phyloP scores from a whole-genome alignment of 139 green algal species.

The Yamagishiella unicocca region DNA sequence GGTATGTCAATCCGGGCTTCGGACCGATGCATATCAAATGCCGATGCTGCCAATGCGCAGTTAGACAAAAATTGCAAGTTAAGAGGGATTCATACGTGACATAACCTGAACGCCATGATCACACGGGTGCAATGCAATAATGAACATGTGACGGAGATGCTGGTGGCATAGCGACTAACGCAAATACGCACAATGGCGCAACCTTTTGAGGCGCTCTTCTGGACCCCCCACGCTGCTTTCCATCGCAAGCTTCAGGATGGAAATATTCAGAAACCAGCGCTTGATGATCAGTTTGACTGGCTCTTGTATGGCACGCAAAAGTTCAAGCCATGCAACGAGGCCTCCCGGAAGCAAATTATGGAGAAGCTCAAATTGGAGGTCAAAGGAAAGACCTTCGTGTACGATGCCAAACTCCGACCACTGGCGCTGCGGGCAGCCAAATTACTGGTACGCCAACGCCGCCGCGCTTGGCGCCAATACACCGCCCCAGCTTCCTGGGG shows the following conservation, averaged over 20 bases:
- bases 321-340: constrained; percentile 34
- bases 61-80: too few species aligned
- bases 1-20: too few species aligned
- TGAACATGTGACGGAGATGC: neutral
- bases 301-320: constrained; percentile 34
- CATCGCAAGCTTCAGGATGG: constrained; percentile 45
- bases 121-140: neutral
- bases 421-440: constrained; percentile 41
- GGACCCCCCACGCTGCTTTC: constrained; percentile 14
- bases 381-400: constrained; percentile 50
- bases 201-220: constrained; percentile 25
- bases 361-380: constrained; percentile 24
- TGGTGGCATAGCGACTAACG: neutral
- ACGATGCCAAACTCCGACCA: constrained; percentile 32
- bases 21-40: too few species aligned
- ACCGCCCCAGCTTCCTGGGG: neutral
- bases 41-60: too few species aligned
- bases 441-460: constrained; percentile 53
- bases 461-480: constrained; percentile 15
- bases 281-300: constrained; percentile 60
- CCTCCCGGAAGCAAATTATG: constrained; percentile 47
- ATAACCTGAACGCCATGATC: neutral
- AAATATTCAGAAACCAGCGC: neutral
- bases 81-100: too few species aligned
- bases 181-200: neutral